phyloP scores from a whole-genome alignment of 805 yeast genomes.

The Kluyveromyces aestuarii region DNA sequence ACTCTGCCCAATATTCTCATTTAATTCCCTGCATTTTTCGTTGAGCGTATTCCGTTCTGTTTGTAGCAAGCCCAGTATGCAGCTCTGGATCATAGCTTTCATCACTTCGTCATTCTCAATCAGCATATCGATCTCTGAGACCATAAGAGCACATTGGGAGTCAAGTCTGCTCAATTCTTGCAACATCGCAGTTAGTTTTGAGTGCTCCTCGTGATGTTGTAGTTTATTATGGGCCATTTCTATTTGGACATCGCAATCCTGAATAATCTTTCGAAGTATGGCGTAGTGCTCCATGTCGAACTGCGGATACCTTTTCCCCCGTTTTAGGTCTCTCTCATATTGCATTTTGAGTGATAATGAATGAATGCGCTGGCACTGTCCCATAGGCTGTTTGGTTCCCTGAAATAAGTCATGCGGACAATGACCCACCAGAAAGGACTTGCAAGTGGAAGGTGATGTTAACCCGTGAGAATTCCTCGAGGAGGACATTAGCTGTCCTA shows the following conservation, averaged over 20 bases:
- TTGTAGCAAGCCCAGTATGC: slow-evolving; percentile 35
- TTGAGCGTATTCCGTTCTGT: slow-evolving; percentile 44
- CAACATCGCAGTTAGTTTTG: slow-evolving; percentile 44
- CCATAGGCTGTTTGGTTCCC: slow-evolving; percentile 76
- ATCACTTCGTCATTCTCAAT: slow-evolving; percentile 40
- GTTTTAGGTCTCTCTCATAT: slow-evolving; percentile 42
- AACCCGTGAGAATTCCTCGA: slow-evolving; percentile 17
- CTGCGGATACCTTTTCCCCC: slow-evolving; percentile 36
- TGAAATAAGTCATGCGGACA: slow-evolving; percentile 80
- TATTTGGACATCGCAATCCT: slow-evolving; percentile 59
- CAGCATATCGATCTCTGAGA: slow-evolving; percentile 54
- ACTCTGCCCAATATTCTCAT: slow-evolving; percentile 71
- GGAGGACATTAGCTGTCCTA: slow-evolving; percentile 62
- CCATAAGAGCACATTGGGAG: slow-evolving; percentile 52
- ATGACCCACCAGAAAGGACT: slow-evolving; percentile 70
- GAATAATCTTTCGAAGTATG: slow-evolving; percentile 45
- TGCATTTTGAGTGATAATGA: slow-evolving; percentile 63
- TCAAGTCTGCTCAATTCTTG: slow-evolving; percentile 54
- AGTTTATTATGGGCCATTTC: slow-evolving; percentile 52
- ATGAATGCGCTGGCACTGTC: slow-evolving; percentile 71
- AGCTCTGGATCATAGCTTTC: slow-evolving; percentile 43
- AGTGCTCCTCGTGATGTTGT: slow-evolving; percentile 62
- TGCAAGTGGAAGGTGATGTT: slow-evolving; percentile 58
- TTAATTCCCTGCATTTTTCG: slow-evolving; percentile 46
- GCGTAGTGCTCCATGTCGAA: slow-evolving; percentile 38